phyloP scores from a whole-genome alignment of 345 rosid genomes.

The Moricandia moricandioides region DNA sequence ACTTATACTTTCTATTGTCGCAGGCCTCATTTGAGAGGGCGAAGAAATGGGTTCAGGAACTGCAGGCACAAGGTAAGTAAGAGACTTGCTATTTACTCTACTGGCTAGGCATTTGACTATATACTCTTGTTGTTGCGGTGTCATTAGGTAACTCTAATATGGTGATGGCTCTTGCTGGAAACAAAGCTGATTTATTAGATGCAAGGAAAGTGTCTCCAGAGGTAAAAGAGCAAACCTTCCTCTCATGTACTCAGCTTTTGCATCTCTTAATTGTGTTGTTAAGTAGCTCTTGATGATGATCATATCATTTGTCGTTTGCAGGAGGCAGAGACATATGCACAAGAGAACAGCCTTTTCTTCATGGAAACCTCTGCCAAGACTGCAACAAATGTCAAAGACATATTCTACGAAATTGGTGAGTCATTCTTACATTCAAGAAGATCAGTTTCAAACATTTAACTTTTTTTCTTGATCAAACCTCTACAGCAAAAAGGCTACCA shows the following conservation, averaged over 20 bases:
- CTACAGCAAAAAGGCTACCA: conserved; percentile 58
- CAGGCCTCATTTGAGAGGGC: conserved; percentile 59
- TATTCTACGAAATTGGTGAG: conserved; percentile 76
- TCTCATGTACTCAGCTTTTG: not conserved
- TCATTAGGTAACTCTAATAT: conserved; percentile 49
- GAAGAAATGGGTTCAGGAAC: conserved; percentile 63
- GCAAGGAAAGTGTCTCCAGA: conserved; percentile 52
- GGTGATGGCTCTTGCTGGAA: conserved; percentile 61
- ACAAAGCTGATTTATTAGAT: conserved; percentile 58
- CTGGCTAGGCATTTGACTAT: not conserved
- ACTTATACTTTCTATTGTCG: conserved; percentile 10
- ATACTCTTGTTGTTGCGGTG: not conserved
- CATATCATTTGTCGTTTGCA: conserved; percentile 34
- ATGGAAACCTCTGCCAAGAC: conserved; percentile 84
- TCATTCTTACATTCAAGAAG: conserved; percentile 14
- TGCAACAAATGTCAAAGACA: conserved; percentile 67
- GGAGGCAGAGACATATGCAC: conserved; percentile 70
- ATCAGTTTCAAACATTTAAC: not conserved
- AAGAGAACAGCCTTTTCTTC: conserved; percentile 76
- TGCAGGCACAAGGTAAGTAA: conserved; percentile 52
- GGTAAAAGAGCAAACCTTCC: conserved; percentile 33
- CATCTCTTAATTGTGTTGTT: not conserved
- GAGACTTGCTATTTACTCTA: not conserved
- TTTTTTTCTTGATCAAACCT: not conserved
- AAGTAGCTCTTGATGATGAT: conserved; percentile 7